phyloP scores from a whole-genome alignment of 345 rosid genomes.

The Boechera stricta region DNA sequence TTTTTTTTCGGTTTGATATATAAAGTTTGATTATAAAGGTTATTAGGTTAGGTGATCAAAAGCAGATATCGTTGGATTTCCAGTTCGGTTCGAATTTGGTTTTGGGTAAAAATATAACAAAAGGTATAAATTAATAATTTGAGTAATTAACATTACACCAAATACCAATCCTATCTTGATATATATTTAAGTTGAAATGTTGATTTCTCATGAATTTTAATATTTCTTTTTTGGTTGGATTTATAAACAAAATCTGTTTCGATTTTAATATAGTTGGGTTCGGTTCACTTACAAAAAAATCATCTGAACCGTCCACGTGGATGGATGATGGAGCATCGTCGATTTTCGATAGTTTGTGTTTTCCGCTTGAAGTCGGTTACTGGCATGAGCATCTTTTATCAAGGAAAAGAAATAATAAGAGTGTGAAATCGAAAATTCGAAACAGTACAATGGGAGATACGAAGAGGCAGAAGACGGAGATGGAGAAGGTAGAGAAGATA shows the following conservation, averaged over 20 bases:
- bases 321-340: background rate
- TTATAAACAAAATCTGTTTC: too few relatives aligned
- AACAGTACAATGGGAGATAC: conserved; percentile 11
- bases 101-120: too few relatives aligned
- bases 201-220: background rate
- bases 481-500: background rate
- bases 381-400: background rate
- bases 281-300: background rate
- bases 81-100: too few relatives aligned
- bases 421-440: background rate
- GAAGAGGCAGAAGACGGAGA: conserved; percentile 2
- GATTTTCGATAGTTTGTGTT: background rate
- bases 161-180: background rate
- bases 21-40: too few relatives aligned
- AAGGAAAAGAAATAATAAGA: too few relatives aligned
- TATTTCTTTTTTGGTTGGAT: too few relatives aligned
- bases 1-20: too few relatives aligned
- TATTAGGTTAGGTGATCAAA: too few relatives aligned
- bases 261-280: background rate
- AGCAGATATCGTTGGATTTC: too few relatives aligned
- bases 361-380: background rate
- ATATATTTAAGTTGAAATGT: background rate
- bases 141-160: background rate
- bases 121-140: too few relatives aligned
- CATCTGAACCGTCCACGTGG: conserved; percentile 33